A percentile compares a stretch with the other conserved stretches of the same genome.
Evolutionary conservation across 1,139 yeast genomes (phyloP).

Genomic region (Kazachstania sp.): DNA sequence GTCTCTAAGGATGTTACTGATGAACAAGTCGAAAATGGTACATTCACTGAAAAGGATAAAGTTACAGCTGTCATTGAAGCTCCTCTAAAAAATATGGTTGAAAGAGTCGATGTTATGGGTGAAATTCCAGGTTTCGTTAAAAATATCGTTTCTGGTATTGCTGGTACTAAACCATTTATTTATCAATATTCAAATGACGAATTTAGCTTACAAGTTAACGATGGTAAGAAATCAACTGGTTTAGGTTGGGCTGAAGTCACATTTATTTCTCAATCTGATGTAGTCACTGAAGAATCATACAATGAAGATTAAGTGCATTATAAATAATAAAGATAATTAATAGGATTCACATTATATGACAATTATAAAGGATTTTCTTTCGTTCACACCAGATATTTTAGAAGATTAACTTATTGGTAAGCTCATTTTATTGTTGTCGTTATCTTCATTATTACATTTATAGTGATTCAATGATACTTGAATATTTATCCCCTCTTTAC

Average conservation of each 20-base stretch:
- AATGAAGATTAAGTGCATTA: constrained; percentile 13
- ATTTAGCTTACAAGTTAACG: constrained; percentile 31
- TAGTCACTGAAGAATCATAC: constrained; percentile 23
- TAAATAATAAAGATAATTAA: no score
- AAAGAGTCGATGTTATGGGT: constrained; percentile 95
- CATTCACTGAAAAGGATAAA: constrained; percentile 11
- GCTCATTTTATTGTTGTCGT: not conserved
- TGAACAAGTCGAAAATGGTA: constrained; percentile 32
- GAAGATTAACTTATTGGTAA: not conserved
- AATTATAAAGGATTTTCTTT: not conserved
- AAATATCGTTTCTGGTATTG: constrained; percentile 85
- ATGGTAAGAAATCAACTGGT: constrained; percentile 41
- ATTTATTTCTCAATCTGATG: constrained; percentile 44
- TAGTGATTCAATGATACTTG: not conserved
- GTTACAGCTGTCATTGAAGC: constrained; percentile 43
- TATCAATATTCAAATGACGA: constrained; percentile 63
- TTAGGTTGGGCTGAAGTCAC: constrained; percentile 77
- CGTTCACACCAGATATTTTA: not conserved
- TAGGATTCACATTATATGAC: not conserved
- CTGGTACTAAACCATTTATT: constrained; percentile 91
- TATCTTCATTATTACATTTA: not conserved
- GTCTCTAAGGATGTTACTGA: constrained; percentile 36
- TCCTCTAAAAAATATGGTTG: constrained; percentile 51
- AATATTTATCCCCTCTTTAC: not conserved
- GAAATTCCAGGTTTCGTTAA: constrained; percentile 93